Evolutionary conservation across 306 rosid species (phyloP).

Genomic region (Phaseolus lunatus): DNA sequence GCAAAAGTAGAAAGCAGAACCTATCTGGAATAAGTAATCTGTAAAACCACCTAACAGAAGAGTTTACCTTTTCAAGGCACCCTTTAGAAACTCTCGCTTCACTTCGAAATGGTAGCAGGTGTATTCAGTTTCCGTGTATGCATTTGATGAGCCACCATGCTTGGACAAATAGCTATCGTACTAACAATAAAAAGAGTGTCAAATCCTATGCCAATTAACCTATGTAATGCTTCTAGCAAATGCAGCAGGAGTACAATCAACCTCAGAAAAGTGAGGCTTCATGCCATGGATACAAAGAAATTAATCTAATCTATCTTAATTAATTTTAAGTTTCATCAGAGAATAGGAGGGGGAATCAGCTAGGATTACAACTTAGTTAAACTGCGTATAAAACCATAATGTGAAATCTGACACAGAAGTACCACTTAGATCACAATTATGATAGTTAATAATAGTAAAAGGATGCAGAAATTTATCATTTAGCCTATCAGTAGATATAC

Average conservation of each 20-base stretch:
- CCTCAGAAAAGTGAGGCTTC: constrained; percentile 29
- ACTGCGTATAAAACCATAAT: constrained; percentile 20
- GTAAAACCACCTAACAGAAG: constrained; percentile 41
- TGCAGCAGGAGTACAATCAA: constrained; percentile 2
- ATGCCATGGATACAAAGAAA: constrained; percentile 30
- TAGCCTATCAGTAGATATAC: constrained; percentile 24
- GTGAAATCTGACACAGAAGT: constrained; percentile 34
- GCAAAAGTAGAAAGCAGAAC: constrained; percentile 36
- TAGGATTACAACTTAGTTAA: constrained; percentile 11
- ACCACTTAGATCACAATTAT: not conserved
- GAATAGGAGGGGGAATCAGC: constrained; percentile 6
- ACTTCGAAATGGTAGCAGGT: constrained; percentile 99
- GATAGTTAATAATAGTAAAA: not conserved
- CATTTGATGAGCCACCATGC: constrained; percentile 98
- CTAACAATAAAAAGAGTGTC: constrained; percentile 60
- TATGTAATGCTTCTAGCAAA: constrained; percentile 28
- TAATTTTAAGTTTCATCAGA: constrained; percentile 1
- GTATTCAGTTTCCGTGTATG: constrained; percentile 88
- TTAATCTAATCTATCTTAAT: constrained; percentile 33
- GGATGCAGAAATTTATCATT: constrained; percentile 11
- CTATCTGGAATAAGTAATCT: constrained; percentile 20
- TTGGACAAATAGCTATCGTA: constrained; percentile 98
- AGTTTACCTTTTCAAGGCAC: constrained; percentile 84
- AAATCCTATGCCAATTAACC: constrained; percentile 48
- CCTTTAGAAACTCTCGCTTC: constrained; percentile 83